Conservation (phyloP, 2,329 filamentous ascomycete species). For the Botrytis fragariae region DNA sequence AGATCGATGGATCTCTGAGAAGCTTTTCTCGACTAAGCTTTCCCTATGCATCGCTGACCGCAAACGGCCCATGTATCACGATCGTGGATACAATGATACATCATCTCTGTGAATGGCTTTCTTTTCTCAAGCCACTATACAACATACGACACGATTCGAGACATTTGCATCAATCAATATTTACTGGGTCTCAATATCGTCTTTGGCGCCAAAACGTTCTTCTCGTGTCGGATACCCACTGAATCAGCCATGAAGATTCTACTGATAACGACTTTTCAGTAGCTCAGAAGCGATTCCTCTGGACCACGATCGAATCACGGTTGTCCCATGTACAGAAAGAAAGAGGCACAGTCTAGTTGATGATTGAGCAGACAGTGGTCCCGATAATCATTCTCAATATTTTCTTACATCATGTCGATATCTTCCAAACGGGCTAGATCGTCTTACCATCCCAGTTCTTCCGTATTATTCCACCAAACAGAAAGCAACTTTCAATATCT, state of each 20-base stretch:
- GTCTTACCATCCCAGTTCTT: not conserved
- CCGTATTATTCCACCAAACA: conserved; percentile 2
- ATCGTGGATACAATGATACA: not conserved
- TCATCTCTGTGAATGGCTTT: not conserved
- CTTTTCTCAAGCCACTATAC: not conserved
- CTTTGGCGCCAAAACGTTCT: not conserved
- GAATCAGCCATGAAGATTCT: not conserved
- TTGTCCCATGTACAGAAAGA: not conserved
- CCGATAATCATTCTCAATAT: not conserved
- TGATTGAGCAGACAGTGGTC: not conserved
- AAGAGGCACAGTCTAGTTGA: not conserved
- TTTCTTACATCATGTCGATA: not conserved
- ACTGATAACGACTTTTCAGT: not conserved
- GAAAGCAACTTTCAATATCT: not conserved
- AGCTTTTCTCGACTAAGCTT: not conserved
- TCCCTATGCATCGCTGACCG: not conserved
- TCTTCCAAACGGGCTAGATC: not conserved
- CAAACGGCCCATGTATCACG: not conserved
- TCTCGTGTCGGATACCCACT: not conserved
- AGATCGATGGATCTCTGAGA: not conserved
- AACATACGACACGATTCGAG: not conserved
- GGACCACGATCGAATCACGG: not conserved
- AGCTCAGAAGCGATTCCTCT: not conserved
- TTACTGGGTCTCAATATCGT: not conserved
- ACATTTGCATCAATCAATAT: not conserved